Percentiles rank a stretch among this genome's conserved stretches.
phyloP scores from a whole-genome alignment of 768 basidiomycete species.

The Tylopilus balloui region DNA sequence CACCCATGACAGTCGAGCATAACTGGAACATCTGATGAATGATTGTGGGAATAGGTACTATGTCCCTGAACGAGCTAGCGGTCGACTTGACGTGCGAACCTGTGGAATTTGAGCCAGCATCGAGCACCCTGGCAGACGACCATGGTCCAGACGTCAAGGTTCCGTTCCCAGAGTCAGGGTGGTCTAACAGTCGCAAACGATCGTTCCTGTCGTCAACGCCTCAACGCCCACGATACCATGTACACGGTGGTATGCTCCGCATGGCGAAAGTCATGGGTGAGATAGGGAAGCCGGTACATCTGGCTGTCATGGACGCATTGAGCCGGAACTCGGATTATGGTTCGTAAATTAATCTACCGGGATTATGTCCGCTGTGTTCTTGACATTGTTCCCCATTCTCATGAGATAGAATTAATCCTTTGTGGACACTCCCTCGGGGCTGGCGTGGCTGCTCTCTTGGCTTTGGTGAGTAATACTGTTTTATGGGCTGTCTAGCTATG shows the following conservation, averaged over 20 bases:
- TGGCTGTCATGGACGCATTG: constrained; percentile 68
- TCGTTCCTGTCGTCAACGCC: constrained; percentile 18
- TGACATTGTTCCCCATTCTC: background rate
- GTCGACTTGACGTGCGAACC: constrained; percentile 82
- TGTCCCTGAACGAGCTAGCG: constrained; percentile 84
- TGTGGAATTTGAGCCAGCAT: constrained; percentile 57
- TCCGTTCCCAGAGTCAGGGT: constrained; percentile 33
- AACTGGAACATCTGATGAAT: constrained; percentile 3
- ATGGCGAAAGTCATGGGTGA: constrained; percentile 80
- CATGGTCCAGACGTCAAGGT: constrained; percentile 31
- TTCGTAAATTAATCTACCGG: constrained; percentile 32
- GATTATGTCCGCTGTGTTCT: background rate
- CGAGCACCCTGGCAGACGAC: constrained; percentile 28
- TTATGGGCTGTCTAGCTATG: background rate
- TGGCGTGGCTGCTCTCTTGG: constrained; percentile 72
- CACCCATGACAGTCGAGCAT: background rate
- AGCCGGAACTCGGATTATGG: constrained; percentile 67
- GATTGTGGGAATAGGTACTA: constrained; percentile 49
- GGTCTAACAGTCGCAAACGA: constrained; percentile 22
- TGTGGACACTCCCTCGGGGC: constrained; percentile 85
- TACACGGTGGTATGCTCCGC: constrained; percentile 77
- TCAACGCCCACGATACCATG: constrained; percentile 45
- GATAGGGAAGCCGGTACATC: constrained; percentile 70
- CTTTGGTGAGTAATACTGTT: constrained; percentile 47
- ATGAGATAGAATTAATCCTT: constrained; percentile 55